These are phyloP conservation scores for Grosmannia serpens DNA, from an alignment of 2,329 filamentous ascomycete genomes.

Conservation along the genomic window DNA sequence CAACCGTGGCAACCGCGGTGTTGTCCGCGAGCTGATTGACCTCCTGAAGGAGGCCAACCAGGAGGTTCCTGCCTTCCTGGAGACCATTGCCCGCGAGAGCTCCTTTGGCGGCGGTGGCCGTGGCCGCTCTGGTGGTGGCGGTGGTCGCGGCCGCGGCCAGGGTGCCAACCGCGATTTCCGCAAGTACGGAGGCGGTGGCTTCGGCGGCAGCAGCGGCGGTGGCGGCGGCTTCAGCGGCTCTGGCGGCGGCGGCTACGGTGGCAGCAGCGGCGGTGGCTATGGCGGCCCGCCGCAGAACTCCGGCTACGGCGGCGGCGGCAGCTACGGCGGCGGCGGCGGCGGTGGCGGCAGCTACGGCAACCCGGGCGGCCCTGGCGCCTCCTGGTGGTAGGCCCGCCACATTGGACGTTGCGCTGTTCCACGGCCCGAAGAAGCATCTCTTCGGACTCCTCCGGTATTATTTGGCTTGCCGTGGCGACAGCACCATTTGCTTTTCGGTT, in stretches of 20 bases:
- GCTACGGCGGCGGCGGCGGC: constrained; percentile 30
- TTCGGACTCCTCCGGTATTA: not conserved
- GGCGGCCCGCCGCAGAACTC: constrained; percentile 20
- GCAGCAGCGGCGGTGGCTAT: constrained; percentile 30
- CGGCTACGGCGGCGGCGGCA: constrained; percentile 29
- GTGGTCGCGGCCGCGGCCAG: constrained; percentile 62
- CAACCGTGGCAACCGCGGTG: constrained; percentile 97
- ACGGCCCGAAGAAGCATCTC: not conserved
- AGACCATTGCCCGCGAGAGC: constrained; percentile 93
- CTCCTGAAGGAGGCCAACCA: constrained; percentile 98
- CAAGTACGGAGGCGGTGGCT: constrained; percentile 55
- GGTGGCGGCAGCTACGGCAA: constrained; percentile 52
- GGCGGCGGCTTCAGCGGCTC: constrained; percentile 37
- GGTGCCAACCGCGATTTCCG: constrained; percentile 79
- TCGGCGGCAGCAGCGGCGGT: constrained; percentile 40
- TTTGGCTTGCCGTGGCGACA: not conserved
- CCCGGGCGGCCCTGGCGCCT: constrained; percentile 51
- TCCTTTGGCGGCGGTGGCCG: constrained; percentile 55
- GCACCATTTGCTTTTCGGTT: constrained; percentile 7
- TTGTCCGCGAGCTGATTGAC: constrained; percentile 93
- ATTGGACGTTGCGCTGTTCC: not conserved
- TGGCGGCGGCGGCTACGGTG: constrained; percentile 30
- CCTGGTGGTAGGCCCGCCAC: constrained; percentile 50
- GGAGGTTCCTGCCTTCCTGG: constrained; percentile 85
- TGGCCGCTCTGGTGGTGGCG: constrained; percentile 54